These are phyloP conservation scores for Lipomyces anomalus DNA, from an alignment of 805 yeast species.

Conservation along the genomic window DNA sequence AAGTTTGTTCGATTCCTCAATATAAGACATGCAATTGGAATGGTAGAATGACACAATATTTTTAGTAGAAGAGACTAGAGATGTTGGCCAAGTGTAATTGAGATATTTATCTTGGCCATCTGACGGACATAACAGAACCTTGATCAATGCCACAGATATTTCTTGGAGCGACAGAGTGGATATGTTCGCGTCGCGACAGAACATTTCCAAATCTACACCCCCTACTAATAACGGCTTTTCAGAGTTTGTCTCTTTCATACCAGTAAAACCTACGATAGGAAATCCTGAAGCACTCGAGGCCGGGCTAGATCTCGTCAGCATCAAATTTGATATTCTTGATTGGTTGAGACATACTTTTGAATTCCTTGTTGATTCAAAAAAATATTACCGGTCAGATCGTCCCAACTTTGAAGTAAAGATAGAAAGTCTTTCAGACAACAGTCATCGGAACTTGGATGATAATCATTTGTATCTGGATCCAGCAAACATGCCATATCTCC, in stretches of 20 bases:
- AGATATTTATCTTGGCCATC: slow-evolving; percentile 9
- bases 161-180: slow-evolving; percentile 1
- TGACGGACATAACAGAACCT: slow-evolving; percentile 10
- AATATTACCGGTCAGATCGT: slow-evolving; percentile 9
- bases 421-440: slow-evolving; percentile 13
- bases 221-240: not conserved
- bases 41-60: slow-evolving; percentile 5
- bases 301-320: not conserved
- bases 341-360: slow-evolving; percentile 6
- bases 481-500: slow-evolving; percentile 4
- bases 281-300: not conserved
- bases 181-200: slow-evolving; percentile 1
- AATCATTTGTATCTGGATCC: not conserved
- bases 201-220: not conserved
- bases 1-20: slow-evolving; percentile 4
- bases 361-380: slow-evolving; percentile 18
- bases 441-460: no score
- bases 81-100: slow-evolving; percentile 14
- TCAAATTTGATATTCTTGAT: not conserved
- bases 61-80: slow-evolving; percentile 4
- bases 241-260: not conserved
- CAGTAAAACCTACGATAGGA: not conserved
- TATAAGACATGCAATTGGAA: slow-evolving; percentile 2
- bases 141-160: slow-evolving; percentile 3
- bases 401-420: slow-evolving; percentile 6